Evolutionary conservation across 2,329 filamentous ascomycete species (phyloP), one percentile per base, ranked within the genome.

Genomic region (Dactylellina sp.): DNA sequence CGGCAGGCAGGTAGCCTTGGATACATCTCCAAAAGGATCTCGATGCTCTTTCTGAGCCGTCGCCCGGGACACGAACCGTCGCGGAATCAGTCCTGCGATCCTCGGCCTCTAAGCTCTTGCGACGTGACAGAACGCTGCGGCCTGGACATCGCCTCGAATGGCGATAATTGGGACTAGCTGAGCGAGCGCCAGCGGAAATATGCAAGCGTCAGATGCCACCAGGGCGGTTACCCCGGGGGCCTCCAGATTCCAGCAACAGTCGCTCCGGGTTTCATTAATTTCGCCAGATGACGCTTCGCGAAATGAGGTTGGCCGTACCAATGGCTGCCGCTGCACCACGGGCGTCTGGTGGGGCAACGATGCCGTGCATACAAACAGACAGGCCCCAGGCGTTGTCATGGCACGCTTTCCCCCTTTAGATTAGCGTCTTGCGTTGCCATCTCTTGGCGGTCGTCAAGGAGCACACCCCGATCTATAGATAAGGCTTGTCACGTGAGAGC

Each of bases 121-220:
- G 35, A 44, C 53, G 28, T 46, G 20, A 9, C 7, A 56, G 52
- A 40, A 56, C 32, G 16, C 52, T n/a, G 20, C 18, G n/a, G 32
- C 32, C 52, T 24, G 22, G 32, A 40, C 32, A 32, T 52, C 59
- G 53, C 53, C 22, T 57, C 53, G 53, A 63, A 42, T 18, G 47
- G 32, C n/a, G 22, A 28, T 18, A 16, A 28, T 52, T 52, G 59
- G 59, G 59, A 44, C 39, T 50, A 39, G 46, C 18, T 24, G 37
- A 57, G 56, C 66, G 50, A 56, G 68, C 68, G 60, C 50, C 55
- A 57, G 55, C 60, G 68, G 68, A 64, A 63, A 71, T 49, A 71
- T 71, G 59, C 52, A 59, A 50, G 52, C 24, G 40, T 59, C 39
- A 59, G 55, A 59, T 46, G 55, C 55, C 55, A 53, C 44, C 44